Percentiles rank a stretch among this genome's conserved stretches.
phyloP scores from a whole-genome alignment of 208 protist species.

The Lotmaria passim region DNA sequence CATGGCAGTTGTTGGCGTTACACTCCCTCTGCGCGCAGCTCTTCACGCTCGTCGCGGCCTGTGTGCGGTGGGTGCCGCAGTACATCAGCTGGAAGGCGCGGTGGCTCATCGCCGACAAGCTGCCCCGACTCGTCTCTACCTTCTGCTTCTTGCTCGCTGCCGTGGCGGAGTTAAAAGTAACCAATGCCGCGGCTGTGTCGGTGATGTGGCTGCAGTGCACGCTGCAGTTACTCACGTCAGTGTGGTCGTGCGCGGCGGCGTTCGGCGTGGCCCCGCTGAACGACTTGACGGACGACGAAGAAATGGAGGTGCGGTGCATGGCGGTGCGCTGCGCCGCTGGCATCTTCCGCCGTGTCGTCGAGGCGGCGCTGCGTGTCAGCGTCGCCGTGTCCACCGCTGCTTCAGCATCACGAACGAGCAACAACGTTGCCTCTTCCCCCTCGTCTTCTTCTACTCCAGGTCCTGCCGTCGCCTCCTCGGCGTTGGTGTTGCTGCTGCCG shows the following conservation, averaged over 20 bases:
- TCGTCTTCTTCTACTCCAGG: background rate
- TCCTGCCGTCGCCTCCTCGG: background rate
- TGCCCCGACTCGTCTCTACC: slow-evolving; percentile 53
- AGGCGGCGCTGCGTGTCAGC: slow-evolving; percentile 43
- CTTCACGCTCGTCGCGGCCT: slow-evolving; percentile 44
- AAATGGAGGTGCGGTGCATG: slow-evolving; percentile 68
- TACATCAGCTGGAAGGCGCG: slow-evolving; percentile 67
- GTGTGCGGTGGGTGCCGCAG: slow-evolving; percentile 47
- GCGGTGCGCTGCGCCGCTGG: slow-evolving; percentile 41
- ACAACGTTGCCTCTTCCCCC: background rate
- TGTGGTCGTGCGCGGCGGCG: slow-evolving; percentile 27
- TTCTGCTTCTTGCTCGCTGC: slow-evolving; percentile 42
- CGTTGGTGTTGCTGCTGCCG: slow-evolving; percentile 9
- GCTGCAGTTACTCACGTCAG: slow-evolving; percentile 35
- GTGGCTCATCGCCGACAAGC: slow-evolving; percentile 57
- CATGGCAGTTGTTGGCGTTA: background rate
- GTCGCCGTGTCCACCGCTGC: background rate
- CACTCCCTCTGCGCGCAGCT: slow-evolving; percentile 32
- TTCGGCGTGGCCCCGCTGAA: slow-evolving; percentile 35
- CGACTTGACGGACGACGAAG: slow-evolving; percentile 50
- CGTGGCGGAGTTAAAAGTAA: slow-evolving; percentile 20
- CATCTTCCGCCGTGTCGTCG: slow-evolving; percentile 38
- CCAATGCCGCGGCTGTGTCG: background rate
- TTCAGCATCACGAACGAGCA: background rate
- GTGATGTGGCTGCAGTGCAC: slow-evolving; percentile 24